Percentiles rank a stretch among this genome's conserved stretches.
Evolutionary conservation across 257 asterid species (phyloP).

Genomic region (Eustoma russellianum): DNA sequence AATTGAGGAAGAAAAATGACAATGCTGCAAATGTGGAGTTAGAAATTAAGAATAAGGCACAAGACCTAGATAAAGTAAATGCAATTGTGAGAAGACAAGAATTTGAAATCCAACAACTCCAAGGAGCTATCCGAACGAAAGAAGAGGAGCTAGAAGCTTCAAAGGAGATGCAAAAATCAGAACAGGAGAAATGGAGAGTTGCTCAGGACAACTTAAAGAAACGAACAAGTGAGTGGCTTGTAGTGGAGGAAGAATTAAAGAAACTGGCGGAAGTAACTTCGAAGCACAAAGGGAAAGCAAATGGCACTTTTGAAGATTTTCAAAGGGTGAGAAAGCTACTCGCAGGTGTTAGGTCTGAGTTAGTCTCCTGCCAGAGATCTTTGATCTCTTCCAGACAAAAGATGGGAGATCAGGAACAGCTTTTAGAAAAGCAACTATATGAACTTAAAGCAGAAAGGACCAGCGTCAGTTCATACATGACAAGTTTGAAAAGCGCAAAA

Average conservation of each 20-base stretch:
- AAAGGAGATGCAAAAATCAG: slow-evolving; percentile 30
- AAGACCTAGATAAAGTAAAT: slow-evolving; percentile 56
- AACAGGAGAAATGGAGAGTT: slow-evolving; percentile 43
- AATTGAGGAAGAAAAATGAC: slow-evolving; percentile 45
- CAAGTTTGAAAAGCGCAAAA: slow-evolving; percentile 54
- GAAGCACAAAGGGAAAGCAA: slow-evolving; percentile 45
- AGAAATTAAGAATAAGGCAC: slow-evolving; percentile 50
- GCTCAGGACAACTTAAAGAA: slow-evolving; percentile 59
- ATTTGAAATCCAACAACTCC: slow-evolving; percentile 52
- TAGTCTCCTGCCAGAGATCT: slow-evolving; percentile 63
- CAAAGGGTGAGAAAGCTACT: slow-evolving; percentile 60
- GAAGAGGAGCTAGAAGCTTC: slow-evolving; percentile 44
- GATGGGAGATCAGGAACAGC: slow-evolving; percentile 51
- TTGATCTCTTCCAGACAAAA: slow-evolving; percentile 40
- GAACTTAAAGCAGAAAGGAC: slow-evolving; percentile 62
- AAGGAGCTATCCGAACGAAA: slow-evolving; percentile 43
- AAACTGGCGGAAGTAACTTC: slow-evolving; percentile 46
- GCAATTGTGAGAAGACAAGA: slow-evolving; percentile 57
- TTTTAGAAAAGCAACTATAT: slow-evolving; percentile 38
- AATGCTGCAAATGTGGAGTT: slow-evolving; percentile 44
- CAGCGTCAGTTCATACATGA: slow-evolving; percentile 42
- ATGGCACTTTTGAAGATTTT: slow-evolving; percentile 49
- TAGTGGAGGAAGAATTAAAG: slow-evolving; percentile 57
- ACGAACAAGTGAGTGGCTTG: slow-evolving; percentile 69
- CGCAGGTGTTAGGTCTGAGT: slow-evolving; percentile 55